Conservation (phyloP, 768 basidiomycete species). For the Lentinula guzmanii region DNA sequence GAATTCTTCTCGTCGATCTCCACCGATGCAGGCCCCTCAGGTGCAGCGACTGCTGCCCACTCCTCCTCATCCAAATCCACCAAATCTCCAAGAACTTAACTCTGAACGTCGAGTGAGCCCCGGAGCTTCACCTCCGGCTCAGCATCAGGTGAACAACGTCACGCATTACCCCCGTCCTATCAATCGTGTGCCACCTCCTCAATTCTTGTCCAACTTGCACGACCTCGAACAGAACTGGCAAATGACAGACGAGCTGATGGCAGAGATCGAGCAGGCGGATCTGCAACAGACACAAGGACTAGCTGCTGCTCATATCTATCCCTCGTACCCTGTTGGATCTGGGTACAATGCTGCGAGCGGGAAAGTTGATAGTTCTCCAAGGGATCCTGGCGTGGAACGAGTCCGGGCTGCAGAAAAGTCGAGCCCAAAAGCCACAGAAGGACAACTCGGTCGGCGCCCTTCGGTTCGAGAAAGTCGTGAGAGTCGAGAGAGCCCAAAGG, state of each 20-base stretch:
- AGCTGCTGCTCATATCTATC: constrained; percentile 27
- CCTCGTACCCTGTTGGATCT: constrained; percentile 8
- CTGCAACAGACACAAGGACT: constrained; percentile 50
- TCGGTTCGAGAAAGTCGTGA: constrained; percentile 22
- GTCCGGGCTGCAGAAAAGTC: constrained; percentile 44
- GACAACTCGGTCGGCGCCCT: constrained; percentile 33
- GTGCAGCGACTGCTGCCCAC: constrained; percentile 34
- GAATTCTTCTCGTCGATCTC: constrained; percentile 32
- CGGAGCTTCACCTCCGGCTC: constrained; percentile 14
- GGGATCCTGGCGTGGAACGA: constrained; percentile 47
- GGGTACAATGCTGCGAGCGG: not conserved
- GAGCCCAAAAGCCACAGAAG: constrained; percentile 51
- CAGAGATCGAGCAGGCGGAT: constrained; percentile 70
- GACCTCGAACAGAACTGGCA: constrained; percentile 54
- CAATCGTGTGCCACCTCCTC: constrained; percentile 46
- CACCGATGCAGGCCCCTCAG: constrained; percentile 23
- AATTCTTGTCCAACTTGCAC: constrained; percentile 52
- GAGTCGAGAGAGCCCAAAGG: constrained; percentile 28
- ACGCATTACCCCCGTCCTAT: constrained; percentile 63
- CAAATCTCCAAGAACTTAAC: constrained; percentile 20
- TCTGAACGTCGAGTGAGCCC: constrained; percentile 21
- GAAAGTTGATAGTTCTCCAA: constrained; percentile 20
- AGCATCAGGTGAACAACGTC: constrained; percentile 18
- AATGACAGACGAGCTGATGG: constrained; percentile 64
- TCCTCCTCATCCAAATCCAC: constrained; percentile 36